Base-by-base conservation (phyloP, 495 filamentous ascomycete species). In the Trichocladium uniseriatum region DNA sequence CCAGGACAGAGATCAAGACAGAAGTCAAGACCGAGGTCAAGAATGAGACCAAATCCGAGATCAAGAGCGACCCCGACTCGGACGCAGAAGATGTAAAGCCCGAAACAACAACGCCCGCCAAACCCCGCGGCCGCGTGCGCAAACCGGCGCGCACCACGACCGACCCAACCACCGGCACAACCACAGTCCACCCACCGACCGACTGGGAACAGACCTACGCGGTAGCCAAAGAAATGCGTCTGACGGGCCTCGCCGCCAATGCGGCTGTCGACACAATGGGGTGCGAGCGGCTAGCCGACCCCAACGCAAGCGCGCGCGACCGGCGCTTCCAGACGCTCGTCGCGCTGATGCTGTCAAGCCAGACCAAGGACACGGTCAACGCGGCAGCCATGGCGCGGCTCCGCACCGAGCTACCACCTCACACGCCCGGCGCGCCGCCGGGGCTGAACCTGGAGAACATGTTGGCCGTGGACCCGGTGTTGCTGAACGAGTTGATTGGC, bases 181-280 rank as follows among this genome's bases (percentile, higher is more conserved):
- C 75, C 3, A 74, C 67, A 22, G 66, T 85, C 35, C 39, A 78
- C 39, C 78, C 92, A 2, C 94, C 92, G 0, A 74, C 80, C 0
- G 78, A 87, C 60, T 98, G 92, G 92, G 82, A 89, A 46, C 76
- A 81, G 21, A 81, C 95, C 43, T 98, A 96, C 66, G 66, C 75
- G 32, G 71, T 79, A 1, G 83, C 89, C 31, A 82, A 81, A 55
- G 76, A 78, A 57, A 96, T 96, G 87, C 81, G 92, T 2, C 73
- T 74, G 45, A 66, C 70, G 35, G 81, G 84, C n/a, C 72, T 76
- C 0, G 72, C 72, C 2, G 60, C 68, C 40, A 69, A 75, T 48
- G 92, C 92, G 4, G 87, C 91, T 1, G 92, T 98, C 1, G 92
- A 98, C 68, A 96, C 94, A 0, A 96, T 98, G 92, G 92, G 92